These are phyloP conservation scores for Claviceps sp. DNA, from an alignment of 2,329 filamentous ascomycete genomes.

Conservation along the genomic window DNA sequence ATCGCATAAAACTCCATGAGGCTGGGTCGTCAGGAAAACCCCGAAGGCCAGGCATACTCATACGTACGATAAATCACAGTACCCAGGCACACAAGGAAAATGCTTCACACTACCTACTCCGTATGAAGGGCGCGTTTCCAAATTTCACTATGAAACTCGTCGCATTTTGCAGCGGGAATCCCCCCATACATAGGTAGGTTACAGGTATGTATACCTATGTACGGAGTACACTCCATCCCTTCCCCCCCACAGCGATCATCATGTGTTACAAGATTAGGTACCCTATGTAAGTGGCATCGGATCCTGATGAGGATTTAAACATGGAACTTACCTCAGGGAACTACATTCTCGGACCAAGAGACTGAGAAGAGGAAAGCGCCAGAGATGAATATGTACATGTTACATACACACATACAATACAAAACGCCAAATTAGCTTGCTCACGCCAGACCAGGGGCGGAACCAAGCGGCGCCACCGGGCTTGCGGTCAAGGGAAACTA, in stretches of 20 bases:
- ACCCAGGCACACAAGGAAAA: not conserved
- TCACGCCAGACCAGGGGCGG: conserved; percentile 1
- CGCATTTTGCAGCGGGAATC: not conserved
- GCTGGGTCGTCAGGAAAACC: no score
- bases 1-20: no score
- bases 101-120: not conserved
- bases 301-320: not conserved
- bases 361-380: not conserved
- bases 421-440: not conserved
- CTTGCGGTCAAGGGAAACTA: conserved; percentile 1
- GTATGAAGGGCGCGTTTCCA: not conserved
- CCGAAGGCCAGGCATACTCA: no score
- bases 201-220: no score
- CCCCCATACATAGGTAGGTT: not conserved
- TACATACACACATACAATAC: not conserved
- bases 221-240: no score
- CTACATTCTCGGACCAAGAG: no score
- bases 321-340: no score
- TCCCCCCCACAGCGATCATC: not conserved
- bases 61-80: no score
- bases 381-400: not conserved
- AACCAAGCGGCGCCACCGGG: conserved; percentile 3
- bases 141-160: not conserved
- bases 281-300: not conserved
- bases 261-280: not conserved